Percentiles rank a stretch among this genome's conserved stretches.
These are phyloP conservation scores for Senna tora DNA, from an alignment of 306 rosid species.

Conservation along the genomic window DNA sequence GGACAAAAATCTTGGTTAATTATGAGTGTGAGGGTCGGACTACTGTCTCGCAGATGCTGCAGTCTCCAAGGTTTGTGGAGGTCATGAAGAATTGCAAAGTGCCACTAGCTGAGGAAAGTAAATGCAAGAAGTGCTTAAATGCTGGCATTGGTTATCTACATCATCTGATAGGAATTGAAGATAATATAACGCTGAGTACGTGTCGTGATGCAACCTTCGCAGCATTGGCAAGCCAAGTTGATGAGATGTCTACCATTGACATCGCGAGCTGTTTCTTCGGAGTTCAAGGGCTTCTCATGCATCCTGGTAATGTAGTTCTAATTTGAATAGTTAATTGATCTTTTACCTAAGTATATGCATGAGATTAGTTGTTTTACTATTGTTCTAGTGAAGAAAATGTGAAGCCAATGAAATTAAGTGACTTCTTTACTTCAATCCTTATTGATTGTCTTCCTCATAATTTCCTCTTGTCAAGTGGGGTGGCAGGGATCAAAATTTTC, in stretches of 20 bases:
- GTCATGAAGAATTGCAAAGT: conserved; percentile 64
- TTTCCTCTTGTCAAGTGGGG: not conserved
- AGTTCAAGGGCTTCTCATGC: conserved; percentile 67
- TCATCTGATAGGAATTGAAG: conserved; percentile 63
- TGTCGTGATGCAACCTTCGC: conserved; percentile 92
- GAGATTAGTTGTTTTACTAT: conserved; percentile 1
- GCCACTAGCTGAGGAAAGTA: conserved; percentile 69
- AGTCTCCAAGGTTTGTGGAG: conserved; percentile 74
- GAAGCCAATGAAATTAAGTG: conserved; percentile 10
- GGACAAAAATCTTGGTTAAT: conserved; percentile 81
- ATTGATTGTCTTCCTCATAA: conserved; percentile 2
- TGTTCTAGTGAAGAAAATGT: conserved; percentile 5
- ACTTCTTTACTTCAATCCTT: conserved; percentile 28
- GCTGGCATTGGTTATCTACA: conserved; percentile 76
- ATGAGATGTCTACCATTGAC: conserved; percentile 59
- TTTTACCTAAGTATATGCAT: conserved; percentile 1
- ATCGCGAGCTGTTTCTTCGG: conserved; percentile 93
- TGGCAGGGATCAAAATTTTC: not conserved
- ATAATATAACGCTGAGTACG: conserved; percentile 78
- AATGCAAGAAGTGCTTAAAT: conserved; percentile 83
- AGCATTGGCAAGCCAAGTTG: conserved; percentile 85
- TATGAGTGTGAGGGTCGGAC: conserved; percentile 82
- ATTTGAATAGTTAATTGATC: not conserved
- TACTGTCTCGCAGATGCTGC: conserved; percentile 79
- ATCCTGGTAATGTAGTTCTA: conserved; percentile 57